Percentiles rank a stretch among this genome's conserved stretches.
Conservation (phyloP, 2,329 filamentous ascomycete genomes). For the Rhynchosporium graminicola region DNA sequence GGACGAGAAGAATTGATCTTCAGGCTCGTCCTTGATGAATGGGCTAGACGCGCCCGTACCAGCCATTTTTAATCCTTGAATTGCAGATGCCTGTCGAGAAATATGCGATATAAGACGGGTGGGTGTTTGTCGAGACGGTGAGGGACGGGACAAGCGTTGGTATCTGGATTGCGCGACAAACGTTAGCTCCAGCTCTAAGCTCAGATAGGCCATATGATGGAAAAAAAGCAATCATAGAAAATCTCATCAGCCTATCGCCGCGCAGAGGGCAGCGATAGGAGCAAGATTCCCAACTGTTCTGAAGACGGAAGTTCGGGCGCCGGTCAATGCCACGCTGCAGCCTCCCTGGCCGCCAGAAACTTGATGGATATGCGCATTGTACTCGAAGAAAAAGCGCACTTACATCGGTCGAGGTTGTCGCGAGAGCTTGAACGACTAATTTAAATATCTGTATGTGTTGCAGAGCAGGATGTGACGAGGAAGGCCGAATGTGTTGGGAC, state of each 20-base stretch:
- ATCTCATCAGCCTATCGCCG: conserved; percentile 9
- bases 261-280: conserved; percentile 7
- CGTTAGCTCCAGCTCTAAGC: conserved; percentile 31
- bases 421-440: conserved; percentile 17
- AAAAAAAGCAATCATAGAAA: conserved; percentile 27
- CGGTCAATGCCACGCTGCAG: conserved; percentile 13
- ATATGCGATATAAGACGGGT: conserved; percentile 23
- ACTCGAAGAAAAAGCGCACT: conserved; percentile 28
- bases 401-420: conserved; percentile 28
- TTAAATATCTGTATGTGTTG: conserved; percentile 7
- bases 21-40: conserved; percentile 69
- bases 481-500: conserved; percentile 11
- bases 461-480: conserved; percentile 13
- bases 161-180: conserved; percentile 36
- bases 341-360: conserved; percentile 13
- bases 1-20: conserved; percentile 56
- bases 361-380: conserved; percentile 21
- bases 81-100: conserved; percentile 22
- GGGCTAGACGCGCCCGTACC: conserved; percentile 47
- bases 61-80: conserved; percentile 37
- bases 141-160: conserved; percentile 25
- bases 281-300: not conserved
- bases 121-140: conserved; percentile 27
- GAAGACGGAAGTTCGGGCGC: conserved; percentile 3
- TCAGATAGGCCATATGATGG: conserved; percentile 3